These are phyloP conservation scores for Byssochlamys sp. DNA, from an alignment of 2,329 filamentous ascomycete species.

Conservation along the genomic window DNA sequence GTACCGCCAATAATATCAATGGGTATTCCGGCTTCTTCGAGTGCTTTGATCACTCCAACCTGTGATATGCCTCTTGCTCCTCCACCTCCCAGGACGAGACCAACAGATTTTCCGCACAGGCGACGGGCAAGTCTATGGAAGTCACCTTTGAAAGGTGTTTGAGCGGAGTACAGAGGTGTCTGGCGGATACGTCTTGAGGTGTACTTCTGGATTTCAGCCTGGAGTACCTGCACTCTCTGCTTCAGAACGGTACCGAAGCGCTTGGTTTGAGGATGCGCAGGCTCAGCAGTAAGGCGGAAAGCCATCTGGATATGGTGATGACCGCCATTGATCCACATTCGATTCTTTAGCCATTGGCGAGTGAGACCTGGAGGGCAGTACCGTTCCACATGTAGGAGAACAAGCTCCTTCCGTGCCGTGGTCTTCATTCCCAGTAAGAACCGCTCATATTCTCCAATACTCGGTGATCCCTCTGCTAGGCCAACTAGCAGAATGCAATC, in stretches of 20 bases:
- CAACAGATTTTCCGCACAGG: slow-evolving; percentile 87
- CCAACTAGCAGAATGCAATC: slow-evolving; percentile 92
- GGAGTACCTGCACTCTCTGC: slow-evolving; percentile 82
- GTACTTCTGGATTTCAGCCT: slow-evolving; percentile 96
- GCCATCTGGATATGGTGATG: slow-evolving; percentile 97
- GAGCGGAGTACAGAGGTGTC: slow-evolving; percentile 76
- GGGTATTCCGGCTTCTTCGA: slow-evolving; percentile 92
- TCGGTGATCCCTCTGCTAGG: slow-evolving; percentile 77
- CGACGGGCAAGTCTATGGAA: slow-evolving; percentile 86
- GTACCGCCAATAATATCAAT: slow-evolving; percentile 93
- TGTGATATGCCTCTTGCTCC: slow-evolving; percentile 87
- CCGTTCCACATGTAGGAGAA: slow-evolving; percentile 78
- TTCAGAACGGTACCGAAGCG: slow-evolving; percentile 79
- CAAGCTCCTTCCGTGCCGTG: slow-evolving; percentile 83
- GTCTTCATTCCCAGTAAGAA: slow-evolving; percentile 96
- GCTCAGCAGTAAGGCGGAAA: slow-evolving; percentile 65
- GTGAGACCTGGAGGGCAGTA: slow-evolving; percentile 80
- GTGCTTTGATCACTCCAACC: slow-evolving; percentile 82
- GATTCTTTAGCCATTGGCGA: slow-evolving; percentile 78
- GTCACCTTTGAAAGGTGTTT: slow-evolving; percentile 89
- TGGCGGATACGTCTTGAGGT: slow-evolving; percentile 87
- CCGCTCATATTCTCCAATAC: slow-evolving; percentile 89
- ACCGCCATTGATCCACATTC: slow-evolving; percentile 94
- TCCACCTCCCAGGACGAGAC: slow-evolving; percentile 84
- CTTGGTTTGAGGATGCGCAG: slow-evolving; percentile 63